These are phyloP conservation scores for Tillandsia leiboldiana DNA, from an alignment of 176 grass and related monocot species.

Conservation along the genomic window DNA sequence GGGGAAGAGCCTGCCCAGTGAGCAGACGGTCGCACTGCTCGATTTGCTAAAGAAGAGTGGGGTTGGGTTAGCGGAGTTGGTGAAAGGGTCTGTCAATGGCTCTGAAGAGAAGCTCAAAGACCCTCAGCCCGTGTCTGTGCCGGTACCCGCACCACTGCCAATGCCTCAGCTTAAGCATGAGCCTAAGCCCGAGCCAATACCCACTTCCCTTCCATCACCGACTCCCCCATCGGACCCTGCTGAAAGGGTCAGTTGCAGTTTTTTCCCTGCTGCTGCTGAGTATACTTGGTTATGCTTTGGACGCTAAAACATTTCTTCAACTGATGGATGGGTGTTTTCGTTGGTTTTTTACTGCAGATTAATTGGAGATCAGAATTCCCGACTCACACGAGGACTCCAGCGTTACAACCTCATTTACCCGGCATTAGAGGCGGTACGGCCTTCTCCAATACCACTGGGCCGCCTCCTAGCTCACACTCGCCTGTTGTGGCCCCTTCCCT, in stretches of 20 bases:
- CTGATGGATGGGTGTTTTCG: background rate
- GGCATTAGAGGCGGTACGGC: conserved; percentile 11
- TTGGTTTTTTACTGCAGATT: conserved; percentile 35
- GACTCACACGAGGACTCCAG: conserved; percentile 1
- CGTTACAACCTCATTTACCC: conserved; percentile 13
- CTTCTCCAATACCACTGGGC: background rate
- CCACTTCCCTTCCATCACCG: conserved; percentile 75
- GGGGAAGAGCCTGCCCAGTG: conserved; percentile 30
- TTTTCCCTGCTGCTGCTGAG: background rate
- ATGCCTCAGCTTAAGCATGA: conserved; percentile 20
- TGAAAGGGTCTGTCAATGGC: conserved; percentile 27
- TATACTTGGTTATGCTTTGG: background rate
- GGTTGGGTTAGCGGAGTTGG: conserved; percentile 45
- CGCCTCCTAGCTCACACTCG: background rate
- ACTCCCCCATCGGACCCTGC: conserved; percentile 57
- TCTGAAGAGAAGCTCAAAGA: conserved; percentile 13
- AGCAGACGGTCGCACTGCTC: conserved; percentile 64
- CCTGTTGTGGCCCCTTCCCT: background rate
- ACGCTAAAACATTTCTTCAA: conserved; percentile 10
- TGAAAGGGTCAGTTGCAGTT: conserved; percentile 40
- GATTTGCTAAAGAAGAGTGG: conserved; percentile 86
- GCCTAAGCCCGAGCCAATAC: conserved; percentile 16
- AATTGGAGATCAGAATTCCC: conserved; percentile 51
- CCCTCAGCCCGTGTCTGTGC: conserved; percentile 22
- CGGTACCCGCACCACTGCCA: conserved; percentile 14